A percentile compares a stretch with the other conserved stretches of the same genome.
phyloP scores from a whole-genome alignment of 371 early-diverging fungal species.

The Blakeslea trispora region DNA sequence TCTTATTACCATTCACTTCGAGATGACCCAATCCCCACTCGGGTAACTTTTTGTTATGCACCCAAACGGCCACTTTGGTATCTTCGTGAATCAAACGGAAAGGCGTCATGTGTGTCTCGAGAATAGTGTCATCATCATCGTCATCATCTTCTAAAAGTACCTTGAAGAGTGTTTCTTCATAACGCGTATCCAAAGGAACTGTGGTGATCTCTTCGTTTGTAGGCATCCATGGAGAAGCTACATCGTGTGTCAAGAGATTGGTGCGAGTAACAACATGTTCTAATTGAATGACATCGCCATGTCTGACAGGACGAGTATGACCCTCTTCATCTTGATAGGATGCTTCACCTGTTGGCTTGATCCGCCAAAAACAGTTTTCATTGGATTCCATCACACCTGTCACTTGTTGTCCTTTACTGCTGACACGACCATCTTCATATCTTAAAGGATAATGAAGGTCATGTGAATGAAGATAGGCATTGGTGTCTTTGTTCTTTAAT shows the following conservation, averaged over 20 bases:
- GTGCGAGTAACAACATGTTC: slow-evolving; percentile 68
- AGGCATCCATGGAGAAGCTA: slow-evolving; percentile 92
- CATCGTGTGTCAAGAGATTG: slow-evolving; percentile 92
- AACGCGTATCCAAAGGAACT: slow-evolving; percentile 49
- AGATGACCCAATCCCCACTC: slow-evolving; percentile 96
- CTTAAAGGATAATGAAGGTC: slow-evolving; percentile 80
- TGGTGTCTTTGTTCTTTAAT: slow-evolving; percentile 75
- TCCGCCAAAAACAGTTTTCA: slow-evolving; percentile 83
- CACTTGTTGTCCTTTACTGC: slow-evolving; percentile 93
- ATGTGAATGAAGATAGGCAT: slow-evolving; percentile 86
- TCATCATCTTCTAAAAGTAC: slow-evolving; percentile 60
- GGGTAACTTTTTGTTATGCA: slow-evolving; percentile 77
- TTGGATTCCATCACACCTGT: slow-evolving; percentile 76
- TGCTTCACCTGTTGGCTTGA: slow-evolving; percentile 59
- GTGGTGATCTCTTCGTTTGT: slow-evolving; percentile 98
- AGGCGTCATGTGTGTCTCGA: slow-evolving; percentile 60
- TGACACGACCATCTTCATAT: slow-evolving; percentile 92
- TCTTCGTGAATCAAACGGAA: slow-evolving; percentile 76
- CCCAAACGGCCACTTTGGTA: slow-evolving; percentile 82
- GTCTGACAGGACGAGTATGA: slow-evolving; percentile 41
- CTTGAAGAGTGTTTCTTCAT: slow-evolving; percentile 70
- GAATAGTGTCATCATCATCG: slow-evolving; percentile 26
- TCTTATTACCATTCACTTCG: slow-evolving; percentile 96
- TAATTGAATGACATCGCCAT: slow-evolving; percentile 73
- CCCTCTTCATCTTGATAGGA: slow-evolving; percentile 15